phyloP scores from a whole-genome alignment of 1,284 basidiomycete species.

The Amylostereum chailletii region DNA sequence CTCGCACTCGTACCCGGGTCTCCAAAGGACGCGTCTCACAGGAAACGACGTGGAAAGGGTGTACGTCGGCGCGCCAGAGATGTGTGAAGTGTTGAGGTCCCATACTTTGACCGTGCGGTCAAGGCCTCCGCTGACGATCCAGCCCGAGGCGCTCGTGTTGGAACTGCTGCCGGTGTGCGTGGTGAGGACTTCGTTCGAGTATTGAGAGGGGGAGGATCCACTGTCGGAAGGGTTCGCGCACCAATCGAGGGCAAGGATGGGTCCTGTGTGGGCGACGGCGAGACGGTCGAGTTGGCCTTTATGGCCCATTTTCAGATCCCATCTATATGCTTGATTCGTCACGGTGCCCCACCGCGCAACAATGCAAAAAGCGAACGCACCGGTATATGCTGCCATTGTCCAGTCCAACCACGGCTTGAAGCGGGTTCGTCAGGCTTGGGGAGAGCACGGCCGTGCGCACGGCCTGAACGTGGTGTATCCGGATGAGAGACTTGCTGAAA shows the following conservation, averaged over 20 bases:
- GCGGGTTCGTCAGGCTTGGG: slow-evolving; percentile 50
- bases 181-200: slow-evolving; percentile 4
- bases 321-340: slow-evolving; percentile 31
- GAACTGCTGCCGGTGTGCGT: slow-evolving; percentile 10
- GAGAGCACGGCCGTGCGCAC: slow-evolving; percentile 72
- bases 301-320: slow-evolving; percentile 74
- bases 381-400: slow-evolving; percentile 60
- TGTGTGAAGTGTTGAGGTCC: slow-evolving; percentile 57
- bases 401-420: slow-evolving; percentile 68
- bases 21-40: slow-evolving; percentile 69
- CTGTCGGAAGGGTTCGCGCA: slow-evolving; percentile 21
- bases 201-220: neutral
- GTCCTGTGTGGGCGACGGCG: slow-evolving; percentile 69
- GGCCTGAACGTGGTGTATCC: slow-evolving; percentile 65
- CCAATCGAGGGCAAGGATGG: slow-evolving; percentile 79
- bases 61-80: slow-evolving; percentile 58
- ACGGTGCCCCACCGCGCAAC: too few relatives aligned
- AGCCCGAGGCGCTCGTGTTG: slow-evolving; percentile 45
- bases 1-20: slow-evolving; percentile 76
- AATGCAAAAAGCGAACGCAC: slow-evolving; percentile 9
- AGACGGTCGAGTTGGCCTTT: slow-evolving; percentile 65
- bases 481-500: slow-evolving; percentile 57
- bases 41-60: slow-evolving; percentile 71
- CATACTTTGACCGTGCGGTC: slow-evolving; percentile 84
- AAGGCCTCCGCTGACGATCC: slow-evolving; percentile 78